Evolutionary conservation across 2,329 filamentous ascomycete genomes (phyloP), one percentile per base, ranked within the genome.

Genomic region (Hymenotorrendiella dingleyae): DNA sequence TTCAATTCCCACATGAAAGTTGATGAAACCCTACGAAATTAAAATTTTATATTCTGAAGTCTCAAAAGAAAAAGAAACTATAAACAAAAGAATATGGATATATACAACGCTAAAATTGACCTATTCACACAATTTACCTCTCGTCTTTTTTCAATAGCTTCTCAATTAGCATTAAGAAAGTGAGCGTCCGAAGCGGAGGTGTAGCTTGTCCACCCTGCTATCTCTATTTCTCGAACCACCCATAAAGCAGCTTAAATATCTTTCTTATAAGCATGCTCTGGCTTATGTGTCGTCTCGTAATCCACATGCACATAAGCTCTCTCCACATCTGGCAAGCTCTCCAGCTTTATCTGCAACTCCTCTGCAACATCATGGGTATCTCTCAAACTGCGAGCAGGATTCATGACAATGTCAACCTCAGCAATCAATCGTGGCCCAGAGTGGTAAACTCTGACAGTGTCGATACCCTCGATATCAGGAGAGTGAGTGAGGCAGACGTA

Each of bases 331-430:
- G 93, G 91, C 50, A 98, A 66, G 43, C 82, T 86, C 73, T 98
- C 93, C 3, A 97, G 72, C 70, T 97, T 97, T 49, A 85, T 85
- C 71, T 98, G 93, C 56, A 98, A 72, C 56, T 84, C 89, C 66
- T 98, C 93, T 0, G 93, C 91, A 10, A 96, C 79, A 59, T 98
- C 93, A 63, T 98, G 93, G 0, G 89, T 93, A 40, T 82, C 81
- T 49, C 77, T 73, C 12, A 98, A 74, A 2, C 80, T 78, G 42
- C 82, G 76, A 1, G 78, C 70, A 0, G 82, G 78, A 54, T 90
- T 80, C 88, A 97, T 95, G 57, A 97, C 91, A 42, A 97, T 81
- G 61, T 98, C 93, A 27, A 97, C 88, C 70, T 98, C 93, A 54
- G 94, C 90, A 52, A 97, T 89, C 34, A 96, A 77, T 16, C 91